Evolutionary conservation across 1,139 yeast species (phyloP), one percentile per base, ranked within the genome.

Genomic region (Ashbya aceris): DNA sequence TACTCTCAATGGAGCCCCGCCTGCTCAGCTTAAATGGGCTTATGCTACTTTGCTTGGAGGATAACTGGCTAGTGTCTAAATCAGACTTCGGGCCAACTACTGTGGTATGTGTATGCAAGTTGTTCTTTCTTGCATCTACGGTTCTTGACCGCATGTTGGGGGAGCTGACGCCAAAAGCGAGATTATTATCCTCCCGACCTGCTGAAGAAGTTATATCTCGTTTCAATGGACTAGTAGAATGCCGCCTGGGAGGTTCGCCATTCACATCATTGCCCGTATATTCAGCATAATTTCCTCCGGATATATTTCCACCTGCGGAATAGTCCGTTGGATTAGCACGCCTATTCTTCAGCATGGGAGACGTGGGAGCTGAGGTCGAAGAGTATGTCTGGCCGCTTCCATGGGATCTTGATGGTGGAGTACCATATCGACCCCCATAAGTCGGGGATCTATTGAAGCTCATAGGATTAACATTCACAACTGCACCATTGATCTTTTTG

Each of bases 171-270:
- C 23, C 23, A 6, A 17, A 17, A 17, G 23, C 23, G 23, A 17
- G 23, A 17, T 17, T 3, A 17, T 17, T 17, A 17, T 17, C 23
- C 23, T 17, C 23, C 23, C 23, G 23, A 17, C 23, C 23, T 17
- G 23, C 23, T 17, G 23, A 17, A 6, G 23, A 17, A 17, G 23
- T 17, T 10, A 34, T 10, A 8, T 34, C 27, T 23, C 14, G 20
- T 20, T 44, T 46, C 11, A 40, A 27, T 6, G 49, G 49, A 34
- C 49, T 46, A 4, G 40, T 36, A 2, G 49, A 46, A 33, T 43
- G 35, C 10, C 43, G 30, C 34, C 43, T 37, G 3, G 30, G 31
- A 10, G 33, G n/a, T 10, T 34, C 37, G n/a, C 27, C n/a, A 4
- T 10, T 3, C 4, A 10, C 11, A 23, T 34, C 37, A 9, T 17